Evolutionary conservation across 768 basidiomycete species (phyloP).

Genomic region (Pisolithus marmoratus): DNA sequence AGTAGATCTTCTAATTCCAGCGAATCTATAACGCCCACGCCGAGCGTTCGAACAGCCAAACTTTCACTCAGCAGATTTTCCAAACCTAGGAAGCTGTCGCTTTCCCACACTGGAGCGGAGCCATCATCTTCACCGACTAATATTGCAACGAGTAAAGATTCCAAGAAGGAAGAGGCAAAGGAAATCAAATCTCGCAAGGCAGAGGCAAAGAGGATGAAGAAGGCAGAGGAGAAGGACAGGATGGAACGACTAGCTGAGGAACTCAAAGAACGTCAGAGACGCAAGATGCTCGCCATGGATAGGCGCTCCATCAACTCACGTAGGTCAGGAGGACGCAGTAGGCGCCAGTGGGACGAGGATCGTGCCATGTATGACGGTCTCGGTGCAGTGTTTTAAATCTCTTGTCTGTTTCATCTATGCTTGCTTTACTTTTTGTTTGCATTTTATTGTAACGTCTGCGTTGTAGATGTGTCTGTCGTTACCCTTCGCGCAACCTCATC

Average conservation of each 20-base stretch:
- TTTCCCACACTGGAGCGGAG: conserved; percentile 3
- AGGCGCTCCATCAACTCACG: conserved; percentile 25
- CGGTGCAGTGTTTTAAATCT: conserved; percentile 15
- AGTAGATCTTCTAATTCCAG: neutral
- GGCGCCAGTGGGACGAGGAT: conserved; percentile 18
- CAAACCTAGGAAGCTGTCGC: conserved; percentile 10
- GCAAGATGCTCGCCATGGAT: conserved; percentile 25
- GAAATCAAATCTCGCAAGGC: conserved; percentile 41
- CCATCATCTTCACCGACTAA: conserved; percentile 17
- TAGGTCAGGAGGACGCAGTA: conserved; percentile 10
- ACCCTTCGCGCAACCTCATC: conserved; percentile 11
- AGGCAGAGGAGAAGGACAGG: conserved; percentile 35
- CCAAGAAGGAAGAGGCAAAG: conserved; percentile 21
- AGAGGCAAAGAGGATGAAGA: conserved; percentile 38
- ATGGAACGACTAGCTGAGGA: conserved; percentile 40
- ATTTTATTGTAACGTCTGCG: conserved; percentile 5
- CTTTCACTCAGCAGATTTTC: conserved; percentile 23
- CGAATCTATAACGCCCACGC: neutral
- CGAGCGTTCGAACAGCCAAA: conserved; percentile 10
- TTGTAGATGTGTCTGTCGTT: conserved; percentile 10
- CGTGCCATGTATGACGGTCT: conserved; percentile 30
- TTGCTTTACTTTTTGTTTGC: conserved; percentile 8
- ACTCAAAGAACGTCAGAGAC: conserved; percentile 35
- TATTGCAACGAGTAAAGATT: conserved; percentile 3
- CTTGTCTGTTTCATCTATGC: neutral